Conservation (phyloP, 2,329 filamentous ascomycete genomes). For the Metarhizium anisopliae region DNA sequence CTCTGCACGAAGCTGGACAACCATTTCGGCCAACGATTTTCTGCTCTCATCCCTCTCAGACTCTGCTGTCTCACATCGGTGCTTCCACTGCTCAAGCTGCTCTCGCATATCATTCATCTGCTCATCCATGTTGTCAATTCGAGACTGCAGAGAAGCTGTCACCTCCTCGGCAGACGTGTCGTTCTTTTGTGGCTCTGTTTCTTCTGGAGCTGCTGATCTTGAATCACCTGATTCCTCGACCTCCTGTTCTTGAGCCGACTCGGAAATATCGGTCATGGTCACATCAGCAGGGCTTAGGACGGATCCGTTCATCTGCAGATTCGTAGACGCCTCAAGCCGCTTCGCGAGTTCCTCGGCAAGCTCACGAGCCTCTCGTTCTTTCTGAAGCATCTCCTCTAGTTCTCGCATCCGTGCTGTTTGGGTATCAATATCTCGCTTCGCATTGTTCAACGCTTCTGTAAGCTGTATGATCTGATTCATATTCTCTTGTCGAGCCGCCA, state of each 20-base stretch:
- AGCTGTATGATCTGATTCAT: constrained; percentile 72
- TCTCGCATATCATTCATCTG: constrained; percentile 76
- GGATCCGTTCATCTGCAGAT: constrained; percentile 20
- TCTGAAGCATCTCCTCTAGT: constrained; percentile 62
- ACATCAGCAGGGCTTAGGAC: constrained; percentile 14
- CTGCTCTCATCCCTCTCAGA: constrained; percentile 62
- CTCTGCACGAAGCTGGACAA: constrained; percentile 68
- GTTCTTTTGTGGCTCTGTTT: not conserved
- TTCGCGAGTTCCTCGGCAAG: constrained; percentile 75
- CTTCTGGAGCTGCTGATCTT: not conserved
- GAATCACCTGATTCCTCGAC: not conserved
- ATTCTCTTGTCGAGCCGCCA: constrained; percentile 50
- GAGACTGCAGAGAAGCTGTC: constrained; percentile 42
- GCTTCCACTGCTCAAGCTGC: constrained; percentile 69
- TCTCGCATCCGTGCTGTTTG: constrained; percentile 73
- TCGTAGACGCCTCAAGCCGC: constrained; percentile 51
- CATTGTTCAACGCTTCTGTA: constrained; percentile 73
- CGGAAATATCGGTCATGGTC: constrained; percentile 12
- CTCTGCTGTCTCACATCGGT: constrained; percentile 73
- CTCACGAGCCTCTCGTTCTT: constrained; percentile 75
- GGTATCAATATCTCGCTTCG: constrained; percentile 80
- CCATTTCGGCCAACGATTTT: constrained; percentile 78
- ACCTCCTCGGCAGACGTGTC: constrained; percentile 14
- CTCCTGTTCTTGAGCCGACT: constrained; percentile 7
- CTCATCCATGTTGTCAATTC: constrained; percentile 65